Percentiles rank a stretch among this genome's conserved stretches.
Evolutionary conservation across 2,329 filamentous ascomycete genomes (phyloP).

Genomic region (Xylaria polymorpha): DNA sequence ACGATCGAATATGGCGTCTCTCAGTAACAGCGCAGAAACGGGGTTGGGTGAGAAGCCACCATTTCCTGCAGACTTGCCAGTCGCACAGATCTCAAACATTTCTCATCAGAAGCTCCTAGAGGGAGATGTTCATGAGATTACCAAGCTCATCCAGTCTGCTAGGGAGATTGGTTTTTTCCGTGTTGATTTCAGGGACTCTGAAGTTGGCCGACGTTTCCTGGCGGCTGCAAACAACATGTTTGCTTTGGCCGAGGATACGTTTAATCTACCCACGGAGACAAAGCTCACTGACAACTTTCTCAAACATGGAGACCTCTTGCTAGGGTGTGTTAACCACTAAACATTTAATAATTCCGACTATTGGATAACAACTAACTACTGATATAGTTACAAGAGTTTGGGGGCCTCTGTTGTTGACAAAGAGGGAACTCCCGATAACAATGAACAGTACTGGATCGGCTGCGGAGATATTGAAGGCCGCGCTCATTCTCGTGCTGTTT

Average conservation of each 20-base stretch:
- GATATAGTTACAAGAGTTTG: background rate
- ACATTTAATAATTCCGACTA: background rate
- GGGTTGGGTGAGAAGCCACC: background rate
- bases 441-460: slow-evolving; percentile 37
- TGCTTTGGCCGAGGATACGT: slow-evolving; percentile 32
- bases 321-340: background rate
- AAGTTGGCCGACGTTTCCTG: slow-evolving; percentile 27
- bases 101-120: background rate
- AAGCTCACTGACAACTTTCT: slow-evolving; percentile 38
- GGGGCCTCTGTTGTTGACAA: slow-evolving; percentile 33
- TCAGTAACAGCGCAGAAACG: background rate
- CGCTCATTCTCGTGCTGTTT: slow-evolving; percentile 30
- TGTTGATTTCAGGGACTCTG: slow-evolving; percentile 34
- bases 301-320: slow-evolving; percentile 22
- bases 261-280: slow-evolving; percentile 30
- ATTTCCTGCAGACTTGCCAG: background rate
- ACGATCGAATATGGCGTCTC: background rate
- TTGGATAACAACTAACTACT: background rate
- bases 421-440: slow-evolving; percentile 33
- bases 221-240: slow-evolving; percentile 35
- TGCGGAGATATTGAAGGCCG: slow-evolving; percentile 36
- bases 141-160: slow-evolving; percentile 26
- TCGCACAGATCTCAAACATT: background rate
- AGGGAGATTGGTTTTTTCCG: slow-evolving; percentile 36
- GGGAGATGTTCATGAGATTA: background rate